Evolutionary conservation across 495 filamentous ascomycete species (phyloP), one percentile per base, ranked within the genome.

Genomic region (Lophiotrema nucula): DNA sequence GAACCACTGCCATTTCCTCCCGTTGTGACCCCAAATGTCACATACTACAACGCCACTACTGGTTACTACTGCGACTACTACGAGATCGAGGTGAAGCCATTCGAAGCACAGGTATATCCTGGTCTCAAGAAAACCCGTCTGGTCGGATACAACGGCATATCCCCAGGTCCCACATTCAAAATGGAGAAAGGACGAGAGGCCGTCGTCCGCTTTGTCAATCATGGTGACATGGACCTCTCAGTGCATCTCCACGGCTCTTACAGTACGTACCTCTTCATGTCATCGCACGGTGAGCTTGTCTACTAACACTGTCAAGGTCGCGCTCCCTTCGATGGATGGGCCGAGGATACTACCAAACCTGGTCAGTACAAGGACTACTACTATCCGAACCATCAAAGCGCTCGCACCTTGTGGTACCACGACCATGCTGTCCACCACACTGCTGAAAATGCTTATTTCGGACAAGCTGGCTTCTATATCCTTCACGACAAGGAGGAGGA

Each of bases 321-420:
- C 33, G 62, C 70, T 1, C 59, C 60, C 8, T 71, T 74, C 52
- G 81, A 83, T 62, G 81, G 81, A 0, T 83, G 80, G 81, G 81
- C 81, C 11, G 76, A 80, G 54, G 81, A 82, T 64, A 64, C 70
- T 8, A 80, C 75, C 3, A 42, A 61, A 1, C 64, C 70, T 0
- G 78, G 76, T 26, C 65, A 82, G 63, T 83, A 77, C 71, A 79
- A 83, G 65, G 81, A 83, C 60, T 84, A 83, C 67, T 83, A 81
- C 63, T 83, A 79, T 65, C 80, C 81, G 24, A 83, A 82, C 69
- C 59, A 64, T 28, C 76, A 82, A 50, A 50, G 63, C 37, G 76
- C 70, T 2, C 72, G 81, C 11, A 73, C 76, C 3, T 63, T 80
- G n/a, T 83, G 81, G 81, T 83, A 83, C 57, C 81, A 83, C 49